Percentiles rank a stretch among this genome's conserved stretches.
These are phyloP conservation scores for Plasmodium gallinaceum DNA, from an alignment of 169 alveolate species.

Conservation along the genomic window DNA sequence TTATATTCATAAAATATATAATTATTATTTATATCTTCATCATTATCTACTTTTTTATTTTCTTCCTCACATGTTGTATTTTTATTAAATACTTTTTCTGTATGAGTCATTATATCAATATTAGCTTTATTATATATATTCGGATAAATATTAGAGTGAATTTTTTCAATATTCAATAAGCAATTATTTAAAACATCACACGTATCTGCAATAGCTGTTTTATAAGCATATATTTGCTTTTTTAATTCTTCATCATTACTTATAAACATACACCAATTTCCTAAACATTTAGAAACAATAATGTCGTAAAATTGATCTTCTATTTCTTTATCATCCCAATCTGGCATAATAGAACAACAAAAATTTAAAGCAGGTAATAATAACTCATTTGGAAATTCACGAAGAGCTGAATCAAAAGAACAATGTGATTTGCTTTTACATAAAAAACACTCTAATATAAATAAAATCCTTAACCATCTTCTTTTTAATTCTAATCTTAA, in stretches of 20 bases:
- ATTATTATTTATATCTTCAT: constrained; percentile 13
- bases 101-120: constrained; percentile 4
- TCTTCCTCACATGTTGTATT: background rate
- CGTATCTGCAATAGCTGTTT: constrained; percentile 80
- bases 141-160: constrained; percentile 30
- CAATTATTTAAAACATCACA: constrained; percentile 76
- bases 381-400: constrained; percentile 81
- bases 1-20: constrained; percentile 54
- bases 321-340: constrained; percentile 79
- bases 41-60: background rate
- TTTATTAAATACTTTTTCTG: constrained; percentile 9
- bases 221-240: constrained; percentile 82
- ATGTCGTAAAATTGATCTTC: constrained; percentile 83
- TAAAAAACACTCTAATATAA: constrained; percentile 81
- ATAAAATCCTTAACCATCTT: constrained; percentile 83
- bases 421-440: constrained; percentile 78
- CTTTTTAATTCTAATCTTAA: constrained; percentile 76
- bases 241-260: constrained; percentile 75
- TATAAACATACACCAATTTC: constrained; percentile 83
- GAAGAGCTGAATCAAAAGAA: constrained; percentile 79
- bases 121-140: constrained; percentile 52
- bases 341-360: constrained; percentile 79
- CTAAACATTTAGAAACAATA: constrained; percentile 82
- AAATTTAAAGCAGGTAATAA: constrained; percentile 82
- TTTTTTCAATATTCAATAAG: constrained; percentile 23